Evolutionary conservation across 164 flowering plant species (phyloP).

Genomic region (Tinospora cordifolia): DNA sequence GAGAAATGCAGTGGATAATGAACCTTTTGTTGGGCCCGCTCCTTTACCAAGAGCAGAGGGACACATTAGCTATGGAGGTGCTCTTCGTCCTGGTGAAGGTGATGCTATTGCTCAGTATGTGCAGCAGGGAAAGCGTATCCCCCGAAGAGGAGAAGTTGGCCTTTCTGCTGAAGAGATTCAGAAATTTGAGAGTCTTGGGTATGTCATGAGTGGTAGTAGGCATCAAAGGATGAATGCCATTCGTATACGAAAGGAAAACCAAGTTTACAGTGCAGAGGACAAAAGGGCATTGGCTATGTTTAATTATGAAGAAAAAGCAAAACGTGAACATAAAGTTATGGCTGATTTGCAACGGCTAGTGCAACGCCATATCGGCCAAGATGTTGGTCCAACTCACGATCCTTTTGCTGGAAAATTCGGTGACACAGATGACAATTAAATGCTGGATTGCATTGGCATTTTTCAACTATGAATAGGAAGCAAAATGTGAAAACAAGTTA

Average conservation of each 20-base stretch:
- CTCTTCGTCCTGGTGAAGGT: constrained; percentile 97
- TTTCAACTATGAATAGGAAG: not conserved
- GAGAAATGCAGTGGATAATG: constrained; percentile 59
- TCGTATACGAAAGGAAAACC: constrained; percentile 98
- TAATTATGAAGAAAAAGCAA: constrained; percentile 90
- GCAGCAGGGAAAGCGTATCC: constrained; percentile 97
- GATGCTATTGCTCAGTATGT: constrained; percentile 99
- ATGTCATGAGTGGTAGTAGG: constrained; percentile 99
- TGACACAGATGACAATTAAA: constrained; percentile 59
- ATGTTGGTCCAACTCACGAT: constrained; percentile 85
- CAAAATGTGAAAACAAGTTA: too few species aligned
- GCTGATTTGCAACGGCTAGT: constrained; percentile 89
- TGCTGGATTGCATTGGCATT: constrained; percentile 33
- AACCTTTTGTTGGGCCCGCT: constrained; percentile 70
- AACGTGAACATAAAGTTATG: constrained; percentile 94
- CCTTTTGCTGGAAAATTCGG: constrained; percentile 60
- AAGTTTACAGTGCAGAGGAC: constrained; percentile 95
- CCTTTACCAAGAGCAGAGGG: constrained; percentile 95
- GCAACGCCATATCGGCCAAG: constrained; percentile 90
- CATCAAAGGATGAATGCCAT: constrained; percentile 99
- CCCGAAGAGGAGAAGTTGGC: constrained; percentile 98
- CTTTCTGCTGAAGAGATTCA: constrained; percentile 94
- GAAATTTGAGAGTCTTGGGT: constrained; percentile 83
- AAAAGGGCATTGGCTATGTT: constrained; percentile 91
- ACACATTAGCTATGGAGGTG: constrained; percentile 98